Evolutionary conservation across 1,284 basidiomycete genomes (phyloP).

Genomic region (Microbotryomycetes sp.): DNA sequence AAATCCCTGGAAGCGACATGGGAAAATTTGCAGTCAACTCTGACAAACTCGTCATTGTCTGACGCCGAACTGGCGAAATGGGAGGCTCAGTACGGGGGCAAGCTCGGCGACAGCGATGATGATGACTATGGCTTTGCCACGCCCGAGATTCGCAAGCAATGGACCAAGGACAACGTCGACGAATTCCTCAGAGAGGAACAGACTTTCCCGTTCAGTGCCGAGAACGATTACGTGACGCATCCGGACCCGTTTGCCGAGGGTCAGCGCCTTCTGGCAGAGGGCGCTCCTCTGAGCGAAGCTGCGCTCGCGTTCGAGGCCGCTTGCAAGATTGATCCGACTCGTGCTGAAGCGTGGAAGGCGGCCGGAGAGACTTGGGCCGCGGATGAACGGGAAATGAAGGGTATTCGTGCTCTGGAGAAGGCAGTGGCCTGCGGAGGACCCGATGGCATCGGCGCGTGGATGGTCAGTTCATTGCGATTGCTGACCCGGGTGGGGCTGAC

Average conservation of each 20-base stretch:
- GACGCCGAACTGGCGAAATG: slow-evolving; percentile 55
- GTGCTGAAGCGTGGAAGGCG: slow-evolving; percentile 84
- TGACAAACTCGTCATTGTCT: slow-evolving; percentile 51
- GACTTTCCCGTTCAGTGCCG: slow-evolving; percentile 32
- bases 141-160: slow-evolving; percentile 12
- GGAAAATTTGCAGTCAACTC: slow-evolving; percentile 30
- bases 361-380: slow-evolving; percentile 91
- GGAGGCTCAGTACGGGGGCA: slow-evolving; percentile 34
- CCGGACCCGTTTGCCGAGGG: slow-evolving; percentile 49
- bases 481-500: not conserved
- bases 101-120: slow-evolving; percentile 8
- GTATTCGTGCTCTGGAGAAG: slow-evolving; percentile 53
- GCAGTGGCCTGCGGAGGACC: slow-evolving; percentile 54
- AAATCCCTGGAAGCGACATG: slow-evolving; percentile 38
- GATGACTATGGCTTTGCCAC: slow-evolving; percentile 2
- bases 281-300: slow-evolving; percentile 38
- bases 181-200: slow-evolving; percentile 30
- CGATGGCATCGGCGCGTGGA: slow-evolving; percentile 60
- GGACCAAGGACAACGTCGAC: slow-evolving; percentile 34
- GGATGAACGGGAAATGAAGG: slow-evolving; percentile 67
- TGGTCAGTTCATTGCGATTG: slow-evolving; percentile 52
- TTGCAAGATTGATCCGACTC: slow-evolving; percentile 37
- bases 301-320: slow-evolving; percentile 52
- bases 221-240: slow-evolving; percentile 60
- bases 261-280: slow-evolving; percentile 53